Evolutionary conservation across 2,329 filamentous ascomycete genomes (phyloP).

Genomic region (Beauveria medogensis): DNA sequence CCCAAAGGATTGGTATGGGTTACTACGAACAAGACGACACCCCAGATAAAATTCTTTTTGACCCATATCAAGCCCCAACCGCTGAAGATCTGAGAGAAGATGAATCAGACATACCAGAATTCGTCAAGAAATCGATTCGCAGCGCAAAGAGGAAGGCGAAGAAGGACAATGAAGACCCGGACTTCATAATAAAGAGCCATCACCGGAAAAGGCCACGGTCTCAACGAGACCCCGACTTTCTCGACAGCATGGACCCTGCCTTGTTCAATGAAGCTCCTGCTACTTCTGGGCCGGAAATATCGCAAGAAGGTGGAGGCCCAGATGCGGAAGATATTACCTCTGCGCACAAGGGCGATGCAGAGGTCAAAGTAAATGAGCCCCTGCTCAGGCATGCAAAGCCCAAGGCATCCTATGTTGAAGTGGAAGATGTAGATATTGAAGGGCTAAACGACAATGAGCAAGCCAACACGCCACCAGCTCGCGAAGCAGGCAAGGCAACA

Average conservation of each 20-base stretch:
- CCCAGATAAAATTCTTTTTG: slow-evolving; percentile 50
- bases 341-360: slow-evolving; percentile 11
- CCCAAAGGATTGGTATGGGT: slow-evolving; percentile 49
- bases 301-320: slow-evolving; percentile 8
- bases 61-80: slow-evolving; percentile 47
- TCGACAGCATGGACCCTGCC: slow-evolving; percentile 44
- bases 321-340: slow-evolving; percentile 12
- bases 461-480: not conserved
- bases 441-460: slow-evolving; percentile 12
- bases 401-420: slow-evolving; percentile 41
- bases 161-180: slow-evolving; percentile 46
- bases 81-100: slow-evolving; percentile 34
- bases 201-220: slow-evolving; percentile 31
- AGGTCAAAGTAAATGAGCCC: slow-evolving; percentile 34
- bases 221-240: slow-evolving; percentile 21
- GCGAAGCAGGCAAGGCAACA: not conserved
- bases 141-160: slow-evolving; percentile 45
- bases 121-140: slow-evolving; percentile 46
- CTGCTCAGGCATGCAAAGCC: slow-evolving; percentile 45
- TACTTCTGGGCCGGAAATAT: slow-evolving; percentile 13
- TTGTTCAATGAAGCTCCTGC: slow-evolving; percentile 29
- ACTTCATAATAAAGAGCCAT: slow-evolving; percentile 39
- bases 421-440: slow-evolving; percentile 33
- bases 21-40: slow-evolving; percentile 54
- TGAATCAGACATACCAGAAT: slow-evolving; percentile 44